Conservation (phyloP, 2,329 filamentous ascomycete genomes). For the Cordyceps pruinosa region DNA sequence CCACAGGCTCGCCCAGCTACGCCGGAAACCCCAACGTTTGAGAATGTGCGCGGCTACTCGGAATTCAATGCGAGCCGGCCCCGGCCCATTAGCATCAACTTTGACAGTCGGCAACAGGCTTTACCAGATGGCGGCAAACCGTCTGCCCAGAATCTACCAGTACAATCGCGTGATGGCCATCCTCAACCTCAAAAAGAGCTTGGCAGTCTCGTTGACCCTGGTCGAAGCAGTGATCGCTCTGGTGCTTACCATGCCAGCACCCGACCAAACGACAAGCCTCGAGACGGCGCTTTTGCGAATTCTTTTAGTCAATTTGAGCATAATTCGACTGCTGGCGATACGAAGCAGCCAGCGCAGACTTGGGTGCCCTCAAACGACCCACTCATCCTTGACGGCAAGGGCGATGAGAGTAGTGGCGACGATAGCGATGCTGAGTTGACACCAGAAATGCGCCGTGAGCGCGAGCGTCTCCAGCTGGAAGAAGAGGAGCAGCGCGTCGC, state of each 20-base stretch:
- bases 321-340: conserved; percentile 40
- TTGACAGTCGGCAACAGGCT: conserved; percentile 41
- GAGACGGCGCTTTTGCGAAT: conserved; percentile 83
- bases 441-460: conserved; percentile 82
- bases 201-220: neutral
- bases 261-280: conserved; percentile 44
- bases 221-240: neutral
- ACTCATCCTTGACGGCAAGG: conserved; percentile 32
- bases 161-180: neutral
- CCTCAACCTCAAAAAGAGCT: neutral
- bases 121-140: conserved; percentile 47
- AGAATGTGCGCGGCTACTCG: conserved; percentile 22
- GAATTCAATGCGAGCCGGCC: conserved; percentile 35
- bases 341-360: neutral
- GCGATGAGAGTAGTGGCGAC: conserved; percentile 58
- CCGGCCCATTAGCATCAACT: conserved; percentile 74
- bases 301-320: conserved; percentile 88
- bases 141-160: conserved; percentile 42
- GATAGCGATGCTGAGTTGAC: conserved; percentile 65
- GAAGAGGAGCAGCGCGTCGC: conserved; percentile 89
- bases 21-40: conserved; percentile 7
- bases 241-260: neutral
- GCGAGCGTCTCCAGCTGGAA: conserved; percentile 72
- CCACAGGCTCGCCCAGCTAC: neutral
- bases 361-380: neutral